Evolutionary conservation across 2,329 filamentous ascomycete species (phyloP), one percentile per base, ranked within the genome.

Genomic region (Intubia oerlemansii): DNA sequence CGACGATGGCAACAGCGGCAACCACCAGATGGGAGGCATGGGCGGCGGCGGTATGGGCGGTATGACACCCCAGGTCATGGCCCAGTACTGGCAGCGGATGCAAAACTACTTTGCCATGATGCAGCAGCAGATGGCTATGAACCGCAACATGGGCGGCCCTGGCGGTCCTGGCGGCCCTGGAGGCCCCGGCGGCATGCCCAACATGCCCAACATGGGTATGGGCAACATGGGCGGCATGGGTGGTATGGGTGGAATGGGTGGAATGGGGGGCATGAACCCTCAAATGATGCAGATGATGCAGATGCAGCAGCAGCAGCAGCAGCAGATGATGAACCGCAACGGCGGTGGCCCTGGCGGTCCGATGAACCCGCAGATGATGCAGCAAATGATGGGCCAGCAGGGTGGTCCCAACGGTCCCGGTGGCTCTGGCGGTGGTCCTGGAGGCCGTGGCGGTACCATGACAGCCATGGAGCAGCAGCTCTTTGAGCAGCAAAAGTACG

Each of bases 81-180:
- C 88, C 3, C 84, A 93, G 49, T 93, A 95, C 54, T 91, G 88
- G 70, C 81, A 92, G 49, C 71, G 84, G 27, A 95, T 98, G 85
- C 88, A 98, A 51, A 80, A 92, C 48, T 92, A 91, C 52, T 90
- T 93, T 50, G 62, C 74, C 32, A 73, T 92, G 65, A 88, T 92
- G 80, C 82, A 91, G 51, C 79, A 85, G 43, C 76, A 88, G 46
- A 80, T 90, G 66, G 75, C 73, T 27, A 85, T 85, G 71, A 82
- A 68, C 61, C 57, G 74, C 41, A 54, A 68, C 46, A 72, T 75
- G 54, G 57, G 54, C 22, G 51, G 50, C 40, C 54, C n/a, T n/a
- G n/a, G n/a, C n/a, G n/a, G n/a, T n/a, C n/a, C n/a, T n/a, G n/a
- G n/a, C n/a, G n/a, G n/a, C 62, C n/a, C 42, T 24, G 28, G 10